A percentile compares a stretch with the other conserved stretches of the same genome.
These are phyloP conservation scores for Phylloporus sp. DNA, from an alignment of 768 basidiomycete species.

Conservation along the genomic window DNA sequence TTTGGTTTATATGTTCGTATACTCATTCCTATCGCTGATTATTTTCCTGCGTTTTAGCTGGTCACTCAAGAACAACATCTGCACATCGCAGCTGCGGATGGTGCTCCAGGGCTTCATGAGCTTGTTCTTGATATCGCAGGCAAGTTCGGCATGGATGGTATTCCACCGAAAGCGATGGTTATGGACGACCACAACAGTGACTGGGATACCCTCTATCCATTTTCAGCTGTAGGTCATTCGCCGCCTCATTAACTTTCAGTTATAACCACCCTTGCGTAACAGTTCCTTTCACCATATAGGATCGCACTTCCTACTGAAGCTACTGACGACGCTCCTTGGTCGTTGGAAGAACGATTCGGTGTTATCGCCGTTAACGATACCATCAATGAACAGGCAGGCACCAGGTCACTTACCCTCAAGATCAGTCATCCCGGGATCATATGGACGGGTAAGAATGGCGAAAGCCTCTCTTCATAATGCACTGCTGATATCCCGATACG, in stretches of 20 bases:
- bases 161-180: conserved; percentile 41
- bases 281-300: conserved; percentile 86
- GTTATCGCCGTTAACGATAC: conserved; percentile 57
- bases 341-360: conserved; percentile 38
- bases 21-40: no score
- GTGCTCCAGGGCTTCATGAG: conserved; percentile 67
- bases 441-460: conserved; percentile 62
- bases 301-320: conserved; percentile 56
- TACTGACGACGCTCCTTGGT: conserved; percentile 51
- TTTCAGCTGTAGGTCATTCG: conserved; percentile 54
- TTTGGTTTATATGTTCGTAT: not conserved
- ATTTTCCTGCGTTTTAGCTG: conserved; percentile 41
- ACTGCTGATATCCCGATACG: not conserved
- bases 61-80: conserved; percentile 68
- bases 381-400: conserved; percentile 53
- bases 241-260: not conserved
- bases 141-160: conserved; percentile 50
- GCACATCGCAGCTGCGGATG: conserved; percentile 80
- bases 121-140: conserved; percentile 60
- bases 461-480: no score
- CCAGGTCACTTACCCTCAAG: conserved; percentile 63
- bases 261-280: not conserved
- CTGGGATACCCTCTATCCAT: conserved; percentile 86
- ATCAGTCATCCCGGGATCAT: conserved; percentile 79
- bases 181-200: conserved; percentile 81